Evolutionary conservation across 2,329 filamentous ascomycete genomes (phyloP), one percentile per base, ranked within the genome.

Genomic region (Arthrocladium fulminans): DNA sequence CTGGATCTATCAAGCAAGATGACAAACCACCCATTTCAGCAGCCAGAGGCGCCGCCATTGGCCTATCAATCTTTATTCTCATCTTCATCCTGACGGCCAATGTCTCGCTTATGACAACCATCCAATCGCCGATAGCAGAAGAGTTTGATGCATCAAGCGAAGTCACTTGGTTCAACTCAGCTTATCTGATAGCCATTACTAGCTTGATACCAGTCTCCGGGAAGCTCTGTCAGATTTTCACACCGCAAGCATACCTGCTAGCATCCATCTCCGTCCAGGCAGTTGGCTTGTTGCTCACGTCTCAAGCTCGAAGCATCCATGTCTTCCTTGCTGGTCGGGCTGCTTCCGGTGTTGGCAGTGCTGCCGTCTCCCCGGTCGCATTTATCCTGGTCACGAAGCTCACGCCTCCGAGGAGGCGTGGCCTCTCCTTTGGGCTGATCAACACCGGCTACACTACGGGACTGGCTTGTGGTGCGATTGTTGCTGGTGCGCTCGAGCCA

Each of bases 61-160:
- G 50, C 41, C 12, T 55, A 4, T 59, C 56, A 15, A 51, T 59
- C 13, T 59, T 54, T 47, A 19, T 51, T 17, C 51, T 59, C 10
- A 57, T 59, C 41, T 59, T 59, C 49, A 51, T 56, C 40, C 40
- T 56, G 8, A 57, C 56, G 10, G 49, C 49, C 53, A 92, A 92
- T 60, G 86, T 89, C 67, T 86, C 82, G 10, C 81, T 87, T 57
- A 81, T 94, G 61, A 86, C 85, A 4, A 89, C 88, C 48, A 85
- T 84, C 1, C 87, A 92, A 66, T 86, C 82, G 6, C 73, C 73
- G 43, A 86, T 94, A 55, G 86, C 86, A 2, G 76, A 75, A 6
- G 86, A 90, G 55, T 71, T 94, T 1, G 73, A 86, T 64, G 79
- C 84, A 1, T 88, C 87, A 59, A 79, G 81, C 48, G 71, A 80